These are phyloP conservation scores for Asparagopsis taxiformis DNA, from an alignment of 31 red algal species.

Conservation along the genomic window DNA sequence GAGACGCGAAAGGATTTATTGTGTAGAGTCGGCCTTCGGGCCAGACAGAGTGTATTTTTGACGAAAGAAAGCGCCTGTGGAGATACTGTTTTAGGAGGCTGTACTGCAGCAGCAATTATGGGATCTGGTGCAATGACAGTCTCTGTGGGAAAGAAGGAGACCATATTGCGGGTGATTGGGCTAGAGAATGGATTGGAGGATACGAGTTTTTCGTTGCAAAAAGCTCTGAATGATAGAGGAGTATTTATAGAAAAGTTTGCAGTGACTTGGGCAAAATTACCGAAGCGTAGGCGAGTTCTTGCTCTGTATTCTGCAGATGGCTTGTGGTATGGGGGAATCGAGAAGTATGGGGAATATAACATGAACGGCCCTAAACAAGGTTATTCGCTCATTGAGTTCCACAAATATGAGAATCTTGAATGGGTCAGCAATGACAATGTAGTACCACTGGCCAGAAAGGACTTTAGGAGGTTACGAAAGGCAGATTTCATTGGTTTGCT, in stretches of 20 bases:
- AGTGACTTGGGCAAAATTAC: background rate
- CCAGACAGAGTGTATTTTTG: constrained; percentile 4
- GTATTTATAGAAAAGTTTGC: background rate
- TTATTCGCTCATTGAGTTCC: too few relatives aligned
- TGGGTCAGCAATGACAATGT: too few relatives aligned
- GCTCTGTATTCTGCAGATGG: constrained; percentile 12
- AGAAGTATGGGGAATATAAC: background rate
- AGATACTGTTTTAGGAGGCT: background rate
- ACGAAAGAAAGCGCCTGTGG: background rate
- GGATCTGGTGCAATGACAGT: constrained; percentile 1
- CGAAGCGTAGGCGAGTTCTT: background rate
- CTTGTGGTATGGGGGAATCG: constrained; percentile 4
- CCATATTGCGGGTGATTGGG: background rate
- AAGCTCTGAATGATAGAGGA: background rate
- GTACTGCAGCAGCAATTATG: background rate
- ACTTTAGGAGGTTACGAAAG: too few relatives aligned
- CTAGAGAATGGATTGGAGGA: background rate
- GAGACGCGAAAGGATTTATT: constrained; percentile 10
- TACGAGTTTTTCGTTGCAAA: background rate
- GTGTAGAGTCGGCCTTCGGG: constrained; percentile 6
- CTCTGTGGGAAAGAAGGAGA: background rate
- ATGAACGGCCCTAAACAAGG: too few relatives aligned
- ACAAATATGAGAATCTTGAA: too few relatives aligned
- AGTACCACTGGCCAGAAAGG: too few relatives aligned
- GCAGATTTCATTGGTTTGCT: too few relatives aligned